Conservation (phyloP, 2,329 filamentous ascomycete genomes). For the Fusarium drepaniforme region DNA sequence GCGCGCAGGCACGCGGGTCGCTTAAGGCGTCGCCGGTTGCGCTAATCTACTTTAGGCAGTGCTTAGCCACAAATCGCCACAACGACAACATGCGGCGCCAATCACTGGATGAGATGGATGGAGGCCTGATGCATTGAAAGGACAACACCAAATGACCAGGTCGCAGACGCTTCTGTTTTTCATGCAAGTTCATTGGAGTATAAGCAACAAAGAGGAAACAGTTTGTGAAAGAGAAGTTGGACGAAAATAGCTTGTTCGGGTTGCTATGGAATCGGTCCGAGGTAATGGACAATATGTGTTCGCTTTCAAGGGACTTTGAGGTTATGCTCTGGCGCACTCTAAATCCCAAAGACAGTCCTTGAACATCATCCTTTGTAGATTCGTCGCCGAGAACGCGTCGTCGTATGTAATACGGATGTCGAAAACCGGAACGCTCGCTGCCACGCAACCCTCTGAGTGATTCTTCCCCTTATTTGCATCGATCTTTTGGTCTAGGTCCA, state of each 20-base stretch:
- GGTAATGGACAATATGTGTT: neutral
- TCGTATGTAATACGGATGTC: slow-evolving; percentile 3
- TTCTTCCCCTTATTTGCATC: slow-evolving; percentile 10
- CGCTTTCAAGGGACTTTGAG: neutral
- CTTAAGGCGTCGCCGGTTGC: slow-evolving; percentile 14
- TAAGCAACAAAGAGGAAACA: neutral
- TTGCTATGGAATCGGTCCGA: slow-evolving; percentile 1
- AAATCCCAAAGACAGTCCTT: neutral
- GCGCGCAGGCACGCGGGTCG: slow-evolving; percentile 22
- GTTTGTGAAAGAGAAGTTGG: neutral
- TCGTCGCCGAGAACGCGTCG: neutral
- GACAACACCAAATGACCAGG: slow-evolving; percentile 8
- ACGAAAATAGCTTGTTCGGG: neutral
- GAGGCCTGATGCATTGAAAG: slow-evolving; percentile 14
- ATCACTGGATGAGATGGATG: slow-evolving; percentile 17
- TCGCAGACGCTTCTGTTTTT: slow-evolving; percentile 11
- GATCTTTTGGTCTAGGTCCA: slow-evolving; percentile 4
- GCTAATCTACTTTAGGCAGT: slow-evolving; percentile 26
- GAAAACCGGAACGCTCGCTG: slow-evolving; percentile 5
- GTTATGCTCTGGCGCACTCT: neutral
- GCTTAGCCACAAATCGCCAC: slow-evolving; percentile 40
- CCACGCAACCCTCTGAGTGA: neutral
- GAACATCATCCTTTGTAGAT: neutral
- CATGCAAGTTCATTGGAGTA: slow-evolving; percentile 5
- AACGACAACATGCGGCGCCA: slow-evolving; percentile 26